phyloP scores from a whole-genome alignment of 495 filamentous ascomycete genomes.

The Terfezia boudieri region DNA sequence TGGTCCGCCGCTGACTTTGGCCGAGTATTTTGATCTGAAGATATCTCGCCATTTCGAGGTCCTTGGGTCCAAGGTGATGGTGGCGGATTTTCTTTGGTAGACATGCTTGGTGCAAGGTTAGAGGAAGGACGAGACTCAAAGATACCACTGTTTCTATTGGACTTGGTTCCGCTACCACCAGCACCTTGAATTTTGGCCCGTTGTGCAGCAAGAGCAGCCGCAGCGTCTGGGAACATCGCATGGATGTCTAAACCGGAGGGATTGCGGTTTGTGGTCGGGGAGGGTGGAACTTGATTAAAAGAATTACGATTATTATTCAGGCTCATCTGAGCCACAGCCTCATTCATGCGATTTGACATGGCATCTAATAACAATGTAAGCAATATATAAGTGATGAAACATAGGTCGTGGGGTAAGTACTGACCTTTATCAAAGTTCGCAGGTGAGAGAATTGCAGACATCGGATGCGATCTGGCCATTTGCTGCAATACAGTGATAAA shows the following conservation, averaged over 20 bases:
- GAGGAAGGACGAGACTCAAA: slow-evolving; percentile 67
- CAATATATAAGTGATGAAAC: slow-evolving; percentile 1
- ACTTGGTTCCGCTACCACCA: slow-evolving; percentile 47
- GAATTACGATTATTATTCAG: slow-evolving; percentile 74
- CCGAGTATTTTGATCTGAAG: slow-evolving; percentile 26
- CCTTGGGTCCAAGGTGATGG: slow-evolving; percentile 55
- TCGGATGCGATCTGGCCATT: slow-evolving; percentile 93
- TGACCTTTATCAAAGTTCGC: slow-evolving; percentile 93
- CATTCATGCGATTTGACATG: slow-evolving; percentile 88
- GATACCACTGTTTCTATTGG: slow-evolving; percentile 77
- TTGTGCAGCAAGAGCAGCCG: slow-evolving; percentile 89
- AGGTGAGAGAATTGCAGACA: slow-evolving; percentile 87
- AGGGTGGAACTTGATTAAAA: slow-evolving; percentile 41
- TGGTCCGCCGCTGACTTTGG: slow-evolving; percentile 84
- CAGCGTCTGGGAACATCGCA: slow-evolving; percentile 97
- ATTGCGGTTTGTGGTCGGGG: slow-evolving; percentile 62
- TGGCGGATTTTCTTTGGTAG: slow-evolving; percentile 24
- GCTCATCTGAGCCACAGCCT: slow-evolving; percentile 90
- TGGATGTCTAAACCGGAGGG: slow-evolving; percentile 77
- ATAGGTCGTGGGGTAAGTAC: slow-evolving; percentile 5
- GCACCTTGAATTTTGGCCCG: slow-evolving; percentile 93
- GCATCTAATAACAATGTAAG: slow-evolving; percentile 40
- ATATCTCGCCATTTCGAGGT: not conserved
- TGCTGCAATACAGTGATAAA: slow-evolving; percentile 97
- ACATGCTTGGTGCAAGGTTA: slow-evolving; percentile 40